Conservation (phyloP, 2,329 filamentous ascomycete genomes). For the Penicillium sp. region DNA sequence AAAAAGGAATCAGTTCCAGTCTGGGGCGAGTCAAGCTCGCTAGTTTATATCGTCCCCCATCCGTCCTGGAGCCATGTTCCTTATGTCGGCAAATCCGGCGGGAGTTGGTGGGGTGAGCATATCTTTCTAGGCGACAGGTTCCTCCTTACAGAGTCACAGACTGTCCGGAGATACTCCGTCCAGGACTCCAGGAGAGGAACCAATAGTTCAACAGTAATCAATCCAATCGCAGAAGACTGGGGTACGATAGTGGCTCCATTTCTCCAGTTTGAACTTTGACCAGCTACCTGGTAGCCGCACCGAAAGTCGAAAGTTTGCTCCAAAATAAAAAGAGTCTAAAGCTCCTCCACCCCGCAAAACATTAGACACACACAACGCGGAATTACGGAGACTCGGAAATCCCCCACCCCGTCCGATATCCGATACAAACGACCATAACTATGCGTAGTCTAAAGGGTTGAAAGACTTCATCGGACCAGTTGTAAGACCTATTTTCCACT, state of each 20-base stretch:
- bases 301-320: not conserved
- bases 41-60: slow-evolving; percentile 11
- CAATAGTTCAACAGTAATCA: not conserved
- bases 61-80: not conserved
- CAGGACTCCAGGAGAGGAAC: not conserved
- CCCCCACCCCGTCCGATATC: not conserved
- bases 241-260: not conserved
- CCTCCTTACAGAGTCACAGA: too few relatives aligned
- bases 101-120: slow-evolving; percentile 1
- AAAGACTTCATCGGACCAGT: too few relatives aligned
- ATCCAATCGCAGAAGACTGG: not conserved
- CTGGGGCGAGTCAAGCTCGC: not conserved
- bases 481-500: too few relatives aligned
- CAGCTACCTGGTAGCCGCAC: not conserved
- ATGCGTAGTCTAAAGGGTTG: too few relatives aligned
- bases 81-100: slow-evolving; percentile 9
- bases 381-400: slow-evolving; percentile 15
- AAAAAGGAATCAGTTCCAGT: not conserved
- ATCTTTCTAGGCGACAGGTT: not conserved
- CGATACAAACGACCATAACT: not conserved
- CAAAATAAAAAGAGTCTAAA: not conserved
- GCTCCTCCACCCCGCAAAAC: slow-evolving; percentile 13
- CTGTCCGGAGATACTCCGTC: not conserved
- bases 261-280: not conserved
- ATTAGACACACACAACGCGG: not conserved